Evolutionary conservation across 2,329 filamentous ascomycete species (phyloP).

Genomic region (Cladosporium colombiae): DNA sequence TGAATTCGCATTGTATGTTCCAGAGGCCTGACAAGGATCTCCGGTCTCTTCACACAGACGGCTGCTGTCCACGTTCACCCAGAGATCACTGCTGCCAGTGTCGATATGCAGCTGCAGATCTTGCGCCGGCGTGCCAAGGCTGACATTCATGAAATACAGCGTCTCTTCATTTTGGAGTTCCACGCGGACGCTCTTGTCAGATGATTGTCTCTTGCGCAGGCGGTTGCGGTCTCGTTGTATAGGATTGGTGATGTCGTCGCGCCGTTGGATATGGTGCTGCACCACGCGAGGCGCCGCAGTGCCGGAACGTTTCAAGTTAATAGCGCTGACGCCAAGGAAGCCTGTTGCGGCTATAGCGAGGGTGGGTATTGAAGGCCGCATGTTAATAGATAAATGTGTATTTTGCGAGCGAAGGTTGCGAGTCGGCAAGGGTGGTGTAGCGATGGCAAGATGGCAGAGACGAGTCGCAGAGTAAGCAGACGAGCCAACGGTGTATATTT

Average conservation of each 20-base stretch:
- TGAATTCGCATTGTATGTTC: conserved; percentile 67
- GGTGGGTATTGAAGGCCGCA: conserved; percentile 29
- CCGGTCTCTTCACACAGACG: conserved; percentile 52
- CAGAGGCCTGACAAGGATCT: conserved; percentile 60
- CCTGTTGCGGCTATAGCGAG: conserved; percentile 31
- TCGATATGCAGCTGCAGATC: conserved; percentile 59
- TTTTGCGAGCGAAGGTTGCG: neutral
- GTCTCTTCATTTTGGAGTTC: conserved; percentile 60
- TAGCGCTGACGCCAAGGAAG: conserved; percentile 29
- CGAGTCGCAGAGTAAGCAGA: neutral
- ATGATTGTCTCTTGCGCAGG: conserved; percentile 43
- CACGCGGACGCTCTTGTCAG: conserved; percentile 43
- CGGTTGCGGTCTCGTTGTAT: conserved; percentile 46
- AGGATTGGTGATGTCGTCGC: conserved; percentile 45
- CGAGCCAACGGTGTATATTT: conserved; percentile 11
- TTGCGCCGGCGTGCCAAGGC: conserved; percentile 60
- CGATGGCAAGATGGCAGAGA: neutral
- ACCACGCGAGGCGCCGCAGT: conserved; percentile 47
- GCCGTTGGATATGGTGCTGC: conserved; percentile 53
- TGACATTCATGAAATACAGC: conserved; percentile 60
- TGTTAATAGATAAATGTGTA: conserved; percentile 14
- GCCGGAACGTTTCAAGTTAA: conserved; percentile 33
- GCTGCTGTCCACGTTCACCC: conserved; percentile 66
- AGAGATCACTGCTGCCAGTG: conserved; percentile 64
- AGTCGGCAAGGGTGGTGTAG: neutral